phyloP scores from a whole-genome alignment of 371 early-diverging fungal species.

The Nematocida major region DNA sequence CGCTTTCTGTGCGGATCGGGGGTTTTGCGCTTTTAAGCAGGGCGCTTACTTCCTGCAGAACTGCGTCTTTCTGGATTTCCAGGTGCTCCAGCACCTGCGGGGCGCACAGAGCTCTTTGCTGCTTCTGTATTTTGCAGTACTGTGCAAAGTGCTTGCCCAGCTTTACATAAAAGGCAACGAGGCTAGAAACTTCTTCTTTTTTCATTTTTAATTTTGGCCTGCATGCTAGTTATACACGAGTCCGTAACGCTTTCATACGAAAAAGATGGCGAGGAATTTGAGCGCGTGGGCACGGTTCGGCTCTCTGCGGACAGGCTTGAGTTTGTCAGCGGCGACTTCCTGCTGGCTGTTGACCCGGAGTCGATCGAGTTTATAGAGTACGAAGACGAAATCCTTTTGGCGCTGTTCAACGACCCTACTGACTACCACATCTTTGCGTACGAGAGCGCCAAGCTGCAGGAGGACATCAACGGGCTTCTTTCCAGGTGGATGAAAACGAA shows the following conservation, averaged over 20 bases:
- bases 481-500: background rate
- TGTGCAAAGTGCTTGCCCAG: background rate
- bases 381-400: no score
- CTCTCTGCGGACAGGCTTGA: no score
- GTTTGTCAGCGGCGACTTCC: no score
- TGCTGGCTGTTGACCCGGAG: no score
- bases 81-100: background rate
- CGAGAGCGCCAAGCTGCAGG: no score
- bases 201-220: background rate
- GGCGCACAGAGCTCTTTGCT: background rate
- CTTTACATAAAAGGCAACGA: background rate
- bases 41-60: background rate
- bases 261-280: background rate
- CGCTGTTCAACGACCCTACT: no score
- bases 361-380: no score
- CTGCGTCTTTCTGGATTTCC: background rate
- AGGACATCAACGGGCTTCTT: no score
- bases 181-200: background rate
- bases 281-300: no score
- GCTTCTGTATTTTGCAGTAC: background rate
- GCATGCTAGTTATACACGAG: background rate
- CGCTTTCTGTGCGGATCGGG: no score
- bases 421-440: no score
- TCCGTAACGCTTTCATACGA: background rate
- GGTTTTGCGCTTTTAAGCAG: background rate